Percentiles rank a stretch among this genome's conserved stretches.
phyloP scores from a whole-genome alignment of 2,329 filamentous ascomycete genomes.

The Orbilia oligospora region DNA sequence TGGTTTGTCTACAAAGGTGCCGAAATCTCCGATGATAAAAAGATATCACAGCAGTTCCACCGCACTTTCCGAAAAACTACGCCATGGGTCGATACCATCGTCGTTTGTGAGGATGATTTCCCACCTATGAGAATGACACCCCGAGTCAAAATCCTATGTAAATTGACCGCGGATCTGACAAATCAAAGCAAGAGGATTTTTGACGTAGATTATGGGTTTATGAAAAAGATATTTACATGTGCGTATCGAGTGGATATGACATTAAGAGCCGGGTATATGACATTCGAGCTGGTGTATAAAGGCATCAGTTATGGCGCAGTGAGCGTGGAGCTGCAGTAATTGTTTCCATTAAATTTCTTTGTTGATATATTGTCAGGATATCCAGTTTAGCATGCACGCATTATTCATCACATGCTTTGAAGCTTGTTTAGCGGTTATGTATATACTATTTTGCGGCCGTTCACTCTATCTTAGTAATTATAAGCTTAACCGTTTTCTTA shows the following conservation, averaged over 20 bases:
- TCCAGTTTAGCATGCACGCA: conserved; percentile 12
- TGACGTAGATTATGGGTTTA: conserved; percentile 51
- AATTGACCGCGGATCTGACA: conserved; percentile 52
- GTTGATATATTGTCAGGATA: not conserved
- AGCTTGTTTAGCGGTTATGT: conserved; percentile 6
- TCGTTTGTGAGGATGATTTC: conserved; percentile 57
- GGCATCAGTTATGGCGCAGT: conserved; percentile 52
- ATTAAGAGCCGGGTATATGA: conserved; percentile 47
- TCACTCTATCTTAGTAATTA: too few species aligned
- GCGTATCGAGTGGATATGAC: conserved; percentile 59
- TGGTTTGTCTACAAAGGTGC: conserved; percentile 60
- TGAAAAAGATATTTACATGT: conserved; percentile 55
- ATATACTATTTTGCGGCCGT: conserved; percentile 21
- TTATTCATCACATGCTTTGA: not conserved
- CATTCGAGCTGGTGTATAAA: conserved; percentile 56
- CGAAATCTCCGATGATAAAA: conserved; percentile 49
- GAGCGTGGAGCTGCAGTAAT: conserved; percentile 51
- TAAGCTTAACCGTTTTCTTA: not conserved
- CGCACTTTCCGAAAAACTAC: conserved; percentile 57
- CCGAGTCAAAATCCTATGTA: conserved; percentile 45
- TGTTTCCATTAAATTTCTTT: not conserved
- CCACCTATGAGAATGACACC: conserved; percentile 48
- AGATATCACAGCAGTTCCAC: conserved; percentile 59
- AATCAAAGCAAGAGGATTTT: conserved; percentile 53
- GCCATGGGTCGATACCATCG: conserved; percentile 49